These are phyloP conservation scores for Albophoma yamanashiensis DNA, from an alignment of 2,329 filamentous ascomycete genomes.

Conservation along the genomic window DNA sequence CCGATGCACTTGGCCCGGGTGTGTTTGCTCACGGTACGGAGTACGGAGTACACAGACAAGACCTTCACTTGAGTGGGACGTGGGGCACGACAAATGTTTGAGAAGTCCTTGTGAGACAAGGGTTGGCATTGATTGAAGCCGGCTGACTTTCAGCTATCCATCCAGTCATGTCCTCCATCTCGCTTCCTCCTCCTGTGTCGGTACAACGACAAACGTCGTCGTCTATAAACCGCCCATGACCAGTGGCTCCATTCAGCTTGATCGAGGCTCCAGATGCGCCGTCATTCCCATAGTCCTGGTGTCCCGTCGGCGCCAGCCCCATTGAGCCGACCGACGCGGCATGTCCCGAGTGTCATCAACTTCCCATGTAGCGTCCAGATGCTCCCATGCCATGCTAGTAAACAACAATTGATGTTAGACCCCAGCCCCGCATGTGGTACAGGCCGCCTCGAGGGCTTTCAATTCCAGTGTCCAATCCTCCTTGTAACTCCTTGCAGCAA, in stretches of 20 bases:
- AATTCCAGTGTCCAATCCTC: constrained; percentile 12
- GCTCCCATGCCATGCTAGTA: constrained; percentile 24
- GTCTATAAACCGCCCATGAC: neutral
- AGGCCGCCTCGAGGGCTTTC: constrained; percentile 13
- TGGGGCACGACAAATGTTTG: neutral
- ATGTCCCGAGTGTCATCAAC: constrained; percentile 21
- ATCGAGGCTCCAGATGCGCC: constrained; percentile 1
- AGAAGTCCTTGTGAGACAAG: constrained; percentile 1
- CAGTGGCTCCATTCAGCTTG: neutral
- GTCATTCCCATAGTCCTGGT: constrained; percentile 7
- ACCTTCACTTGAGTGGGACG: neutral
- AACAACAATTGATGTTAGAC: constrained; percentile 19
- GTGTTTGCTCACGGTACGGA: neutral
- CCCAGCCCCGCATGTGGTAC: constrained; percentile 20
- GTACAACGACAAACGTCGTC: neutral
- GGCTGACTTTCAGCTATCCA: constrained; percentile 3
- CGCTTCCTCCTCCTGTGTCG: neutral
- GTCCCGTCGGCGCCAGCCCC: constrained; percentile 5
- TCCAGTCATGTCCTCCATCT: constrained; percentile 3
- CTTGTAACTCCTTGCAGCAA: constrained; percentile 6
- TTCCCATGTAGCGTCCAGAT: constrained; percentile 13
- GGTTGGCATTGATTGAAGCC: constrained; percentile 4
- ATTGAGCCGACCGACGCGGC: constrained; percentile 8
- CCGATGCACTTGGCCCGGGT: neutral
- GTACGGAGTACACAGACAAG: too few species aligned